phyloP scores from a whole-genome alignment of 1,139 yeast genomes.

The Casaregolazyma suthepensis region DNA sequence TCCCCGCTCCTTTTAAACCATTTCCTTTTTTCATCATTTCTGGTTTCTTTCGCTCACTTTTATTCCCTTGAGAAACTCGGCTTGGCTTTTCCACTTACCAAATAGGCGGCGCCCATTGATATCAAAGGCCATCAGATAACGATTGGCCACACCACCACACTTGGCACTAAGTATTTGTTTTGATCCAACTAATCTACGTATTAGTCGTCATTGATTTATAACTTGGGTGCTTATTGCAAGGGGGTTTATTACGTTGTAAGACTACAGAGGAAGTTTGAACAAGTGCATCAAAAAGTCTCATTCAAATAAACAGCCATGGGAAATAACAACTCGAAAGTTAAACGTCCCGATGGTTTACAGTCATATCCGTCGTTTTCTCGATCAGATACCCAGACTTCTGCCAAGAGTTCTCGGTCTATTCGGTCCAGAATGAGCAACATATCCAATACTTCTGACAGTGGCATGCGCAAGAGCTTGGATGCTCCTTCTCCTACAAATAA shows the following conservation, averaged over 20 bases:
- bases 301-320: constrained; percentile 27
- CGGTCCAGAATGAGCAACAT: constrained; percentile 27
- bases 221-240: neutral
- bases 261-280: neutral
- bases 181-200: neutral
- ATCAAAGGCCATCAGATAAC: neutral
- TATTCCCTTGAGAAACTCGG: neutral
- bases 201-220: neutral
- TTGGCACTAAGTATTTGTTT: neutral
- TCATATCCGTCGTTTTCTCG: constrained; percentile 37
- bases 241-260: neutral
- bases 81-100: neutral
- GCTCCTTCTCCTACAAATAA: neutral
- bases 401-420: constrained; percentile 32
- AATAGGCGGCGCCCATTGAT: neutral
- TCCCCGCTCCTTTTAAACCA: neutral
- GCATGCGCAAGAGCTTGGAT: constrained; percentile 23
- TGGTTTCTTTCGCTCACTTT: neutral
- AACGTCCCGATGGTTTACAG: constrained; percentile 29
- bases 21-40: neutral
- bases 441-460: constrained; percentile 22
- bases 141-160: neutral
- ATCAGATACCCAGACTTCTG: constrained; percentile 38
- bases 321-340: constrained; percentile 28
- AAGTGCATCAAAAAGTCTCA: neutral